These are phyloP conservation scores for Puccinellia tenuiflora DNA, from an alignment of 176 grass and related monocot genomes.

Conservation along the genomic window DNA sequence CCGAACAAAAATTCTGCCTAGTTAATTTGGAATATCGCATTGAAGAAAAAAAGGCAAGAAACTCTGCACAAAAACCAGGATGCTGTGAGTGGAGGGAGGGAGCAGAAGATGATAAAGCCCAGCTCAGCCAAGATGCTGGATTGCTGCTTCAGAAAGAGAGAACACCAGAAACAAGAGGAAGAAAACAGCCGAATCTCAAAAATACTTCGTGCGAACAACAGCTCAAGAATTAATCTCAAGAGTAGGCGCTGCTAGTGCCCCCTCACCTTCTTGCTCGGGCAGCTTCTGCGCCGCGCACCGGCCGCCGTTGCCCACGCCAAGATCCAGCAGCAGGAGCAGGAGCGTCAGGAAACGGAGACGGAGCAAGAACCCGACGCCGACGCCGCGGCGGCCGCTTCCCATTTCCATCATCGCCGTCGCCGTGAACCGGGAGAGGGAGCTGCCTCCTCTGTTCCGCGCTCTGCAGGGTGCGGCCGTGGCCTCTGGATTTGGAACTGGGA, in stretches of 20 bases:
- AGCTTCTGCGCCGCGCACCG: conserved; percentile 29
- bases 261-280: conserved; percentile 58
- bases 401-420: not conserved
- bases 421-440: not conserved
- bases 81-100: not conserved
- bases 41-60: not conserved
- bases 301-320: conserved; percentile 30
- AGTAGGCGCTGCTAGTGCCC: not conserved
- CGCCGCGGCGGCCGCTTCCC: not conserved
- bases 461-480: not conserved
- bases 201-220: not conserved
- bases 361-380: not conserved
- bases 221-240: not conserved
- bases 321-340: conserved; percentile 12
- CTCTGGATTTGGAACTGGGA: not conserved
- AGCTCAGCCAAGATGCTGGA: not conserved
- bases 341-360: not conserved
- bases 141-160: not conserved
- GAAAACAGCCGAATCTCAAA: not conserved
- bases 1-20: not conserved
- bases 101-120: not conserved
- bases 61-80: not conserved
- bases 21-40: not conserved
- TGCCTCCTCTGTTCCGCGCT: not conserved
- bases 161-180: not conserved